Evolutionary conservation across 805 yeast species (phyloP), one percentile per base, ranked within the genome.

Genomic region (Ogataea paraovalis): DNA sequence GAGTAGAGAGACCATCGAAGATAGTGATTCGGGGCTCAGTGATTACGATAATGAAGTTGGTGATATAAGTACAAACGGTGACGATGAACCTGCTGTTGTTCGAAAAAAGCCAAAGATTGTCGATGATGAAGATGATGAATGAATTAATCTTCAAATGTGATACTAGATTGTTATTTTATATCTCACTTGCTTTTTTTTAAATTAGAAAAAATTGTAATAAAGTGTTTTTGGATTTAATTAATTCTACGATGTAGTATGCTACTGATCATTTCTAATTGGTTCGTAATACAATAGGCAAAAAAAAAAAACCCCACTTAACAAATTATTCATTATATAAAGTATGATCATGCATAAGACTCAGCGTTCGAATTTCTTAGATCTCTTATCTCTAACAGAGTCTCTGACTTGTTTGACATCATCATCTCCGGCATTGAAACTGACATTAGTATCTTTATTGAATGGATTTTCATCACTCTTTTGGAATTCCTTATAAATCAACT

Each of bases 381-480:
- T 61, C 44, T 61, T 61, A 14, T 62, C 62, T 43, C 54, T 65
- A 20, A 66, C 55, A 22, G 53, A 42, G 14, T 54, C 55, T 50
- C 64, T 66, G 39, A 56, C 51, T 5, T 65, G 57, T 58, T 73
- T 73, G 42, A 84, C 76, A 23, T 73, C 77, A 5, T 68, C 69
- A 65, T 75, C 78, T 64, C 71, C 70, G 14, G 95, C 89, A 59
- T 87, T 83, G 70, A 72, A 84, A 37, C 68, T 62, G 32, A 83
- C 72, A 50, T 76, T 82, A 30, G 86, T 82, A 46, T 73, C 82
- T 67, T 83, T 90, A 71, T 87, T 87, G 80, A 87, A 83, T 41
- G 96, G 96, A 66, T 87, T 87, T 58, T 85, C 89, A 16, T 82
- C 81, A 41, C 84, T 75, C 70, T 85, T 87, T 67, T 84, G 84